These are phyloP conservation scores for Hypoxylon sp. DNA, from an alignment of 2,329 filamentous ascomycete species.

Conservation along the genomic window DNA sequence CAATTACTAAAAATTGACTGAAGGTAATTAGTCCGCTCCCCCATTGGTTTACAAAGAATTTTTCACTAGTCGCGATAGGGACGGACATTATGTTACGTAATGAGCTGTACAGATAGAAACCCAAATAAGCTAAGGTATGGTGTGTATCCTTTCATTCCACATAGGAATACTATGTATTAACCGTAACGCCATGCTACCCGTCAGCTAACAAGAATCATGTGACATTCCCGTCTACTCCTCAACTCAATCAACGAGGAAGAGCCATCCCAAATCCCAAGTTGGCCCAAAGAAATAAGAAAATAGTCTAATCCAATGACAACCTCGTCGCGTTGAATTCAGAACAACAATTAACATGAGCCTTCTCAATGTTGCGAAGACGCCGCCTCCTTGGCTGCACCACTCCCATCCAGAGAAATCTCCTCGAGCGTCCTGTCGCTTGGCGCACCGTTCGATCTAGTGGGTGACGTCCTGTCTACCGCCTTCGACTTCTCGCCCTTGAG, in stretches of 20 bases:
- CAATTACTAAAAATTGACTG: slow-evolving; percentile 22
- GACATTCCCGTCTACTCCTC: slow-evolving; percentile 12
- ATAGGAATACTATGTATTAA: slow-evolving; percentile 14
- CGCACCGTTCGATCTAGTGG: slow-evolving; percentile 29
- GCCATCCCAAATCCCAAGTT: slow-evolving; percentile 10
- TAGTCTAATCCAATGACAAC: slow-evolving; percentile 13
- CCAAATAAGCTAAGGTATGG: neutral
- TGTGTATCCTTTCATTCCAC: slow-evolving; percentile 2
- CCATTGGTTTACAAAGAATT: neutral
- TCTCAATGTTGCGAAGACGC: slow-evolving; percentile 10
- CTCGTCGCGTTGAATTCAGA: slow-evolving; percentile 1
- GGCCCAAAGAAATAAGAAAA: slow-evolving; percentile 10
- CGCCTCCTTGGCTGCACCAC: slow-evolving; percentile 13
- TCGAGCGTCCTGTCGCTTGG: slow-evolving; percentile 29
- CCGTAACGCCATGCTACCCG: slow-evolving; percentile 41
- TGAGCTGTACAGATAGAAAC: neutral
- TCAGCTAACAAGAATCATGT: slow-evolving; percentile 20
- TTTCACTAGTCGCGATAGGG: slow-evolving; percentile 17
- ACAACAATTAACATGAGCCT: neutral
- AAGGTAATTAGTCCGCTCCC: slow-evolving; percentile 2
- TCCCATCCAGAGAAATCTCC: slow-evolving; percentile 29
- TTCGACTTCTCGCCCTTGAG: slow-evolving; percentile 50
- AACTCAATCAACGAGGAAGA: slow-evolving; percentile 13
- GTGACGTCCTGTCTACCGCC: slow-evolving; percentile 15
- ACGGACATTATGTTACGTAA: neutral